Evolutionary conservation across 2,329 filamentous ascomycete species (phyloP).

Genomic region (Bipolaris bicolor): DNA sequence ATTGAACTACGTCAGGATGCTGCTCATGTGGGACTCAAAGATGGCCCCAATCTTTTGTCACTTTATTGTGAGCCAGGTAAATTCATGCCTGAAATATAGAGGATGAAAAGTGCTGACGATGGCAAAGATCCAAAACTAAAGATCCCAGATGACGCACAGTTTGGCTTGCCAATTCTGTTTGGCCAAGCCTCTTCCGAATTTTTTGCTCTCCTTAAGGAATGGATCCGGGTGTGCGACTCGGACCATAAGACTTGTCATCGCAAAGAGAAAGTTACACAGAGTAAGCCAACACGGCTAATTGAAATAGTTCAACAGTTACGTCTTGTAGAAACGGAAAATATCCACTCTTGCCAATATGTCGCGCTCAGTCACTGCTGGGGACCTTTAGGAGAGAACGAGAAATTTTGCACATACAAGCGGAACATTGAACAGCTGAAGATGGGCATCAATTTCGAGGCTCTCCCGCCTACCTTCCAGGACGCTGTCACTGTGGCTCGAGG

Average conservation of each 20-base stretch:
- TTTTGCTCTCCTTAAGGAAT: background rate
- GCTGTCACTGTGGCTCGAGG: background rate
- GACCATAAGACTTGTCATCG: background rate
- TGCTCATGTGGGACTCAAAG: background rate
- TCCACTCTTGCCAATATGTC: background rate
- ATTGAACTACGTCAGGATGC: background rate
- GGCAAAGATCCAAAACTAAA: background rate
- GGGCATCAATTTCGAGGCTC: slow-evolving; percentile 19
- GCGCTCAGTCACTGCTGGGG: slow-evolving; percentile 28
- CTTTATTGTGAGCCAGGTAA: background rate
- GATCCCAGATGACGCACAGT: background rate
- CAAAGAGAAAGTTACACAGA: background rate
- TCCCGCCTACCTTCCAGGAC: slow-evolving; percentile 9
- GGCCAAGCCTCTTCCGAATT: background rate
- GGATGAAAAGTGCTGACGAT: too few species aligned
- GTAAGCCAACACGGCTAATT: background rate
- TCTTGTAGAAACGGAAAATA: background rate
- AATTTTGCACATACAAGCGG: slow-evolving; percentile 20
- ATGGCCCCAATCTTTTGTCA: background rate
- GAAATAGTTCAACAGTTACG: background rate
- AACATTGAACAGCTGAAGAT: slow-evolving; percentile 12
- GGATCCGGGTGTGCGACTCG: background rate
- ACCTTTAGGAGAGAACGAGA: slow-evolving; percentile 5
- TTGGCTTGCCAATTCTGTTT: background rate
- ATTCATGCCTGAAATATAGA: background rate